Conservation (phyloP, 1,139 yeast genomes). For the Saccharomyces hybrid region DNA sequence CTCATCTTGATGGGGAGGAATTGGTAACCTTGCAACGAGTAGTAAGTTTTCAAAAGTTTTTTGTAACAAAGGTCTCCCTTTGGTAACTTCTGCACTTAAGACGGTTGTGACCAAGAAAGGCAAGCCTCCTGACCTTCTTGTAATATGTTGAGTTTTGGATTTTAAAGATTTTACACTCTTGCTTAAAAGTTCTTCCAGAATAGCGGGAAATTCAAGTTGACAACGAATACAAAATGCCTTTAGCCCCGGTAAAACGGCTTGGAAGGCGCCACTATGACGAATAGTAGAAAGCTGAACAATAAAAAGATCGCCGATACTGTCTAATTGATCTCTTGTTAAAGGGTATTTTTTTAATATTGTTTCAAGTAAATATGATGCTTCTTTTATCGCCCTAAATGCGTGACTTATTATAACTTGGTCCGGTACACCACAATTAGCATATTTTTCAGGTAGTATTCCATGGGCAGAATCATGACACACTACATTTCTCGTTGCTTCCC, state of each 20-base stretch:
- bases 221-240: constrained; percentile 54
- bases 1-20: constrained; percentile 43
- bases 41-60: constrained; percentile 47
- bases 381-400: constrained; percentile 83
- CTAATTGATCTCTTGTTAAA: constrained; percentile 24
- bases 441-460: constrained; percentile 46
- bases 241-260: constrained; percentile 78
- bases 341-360: constrained; percentile 32
- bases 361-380: constrained; percentile 52
- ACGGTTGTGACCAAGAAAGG: constrained; percentile 74
- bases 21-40: constrained; percentile 45
- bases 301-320: constrained; percentile 46
- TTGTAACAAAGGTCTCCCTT: constrained; percentile 35
- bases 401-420: constrained; percentile 58
- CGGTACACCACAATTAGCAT: constrained; percentile 37
- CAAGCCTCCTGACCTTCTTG: constrained; percentile 87
- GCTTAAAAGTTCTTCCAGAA: constrained; percentile 50
- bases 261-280: constrained; percentile 86
- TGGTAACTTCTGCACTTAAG: constrained; percentile 45
- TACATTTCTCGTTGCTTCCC: constrained; percentile 50
- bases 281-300: constrained; percentile 63
- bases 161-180: constrained; percentile 47
- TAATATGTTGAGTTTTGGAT: constrained; percentile 57
- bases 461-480: constrained; percentile 64
- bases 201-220: constrained; percentile 30